phyloP scores from a whole-genome alignment of 2,329 filamentous ascomycete species.

The Shiraia sp. region DNA sequence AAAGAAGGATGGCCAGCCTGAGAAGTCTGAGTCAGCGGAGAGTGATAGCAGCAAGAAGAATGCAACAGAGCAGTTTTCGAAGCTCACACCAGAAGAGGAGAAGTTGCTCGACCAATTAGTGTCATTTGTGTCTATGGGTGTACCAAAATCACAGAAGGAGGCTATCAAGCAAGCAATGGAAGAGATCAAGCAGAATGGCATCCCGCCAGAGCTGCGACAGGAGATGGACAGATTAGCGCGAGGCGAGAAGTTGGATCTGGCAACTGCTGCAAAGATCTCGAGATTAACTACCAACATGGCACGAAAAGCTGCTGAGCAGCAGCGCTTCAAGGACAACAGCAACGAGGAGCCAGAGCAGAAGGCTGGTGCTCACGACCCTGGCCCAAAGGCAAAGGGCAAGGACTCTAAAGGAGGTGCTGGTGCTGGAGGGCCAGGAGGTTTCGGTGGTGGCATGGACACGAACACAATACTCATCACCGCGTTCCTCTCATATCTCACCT shows the following conservation, averaged over 20 bases:
- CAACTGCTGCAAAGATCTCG: slow-evolving; percentile 64
- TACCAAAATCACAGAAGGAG: slow-evolving; percentile 66
- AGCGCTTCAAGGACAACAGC: slow-evolving; percentile 25
- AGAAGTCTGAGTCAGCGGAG: slow-evolving; percentile 34
- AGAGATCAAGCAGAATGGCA: slow-evolving; percentile 68
- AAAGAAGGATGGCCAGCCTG: slow-evolving; percentile 37
- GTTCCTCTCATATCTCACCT: slow-evolving; percentile 64
- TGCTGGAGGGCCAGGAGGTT: slow-evolving; percentile 12
- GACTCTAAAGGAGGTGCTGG: slow-evolving; percentile 29
- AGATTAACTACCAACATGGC: slow-evolving; percentile 61
- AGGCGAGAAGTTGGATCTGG: slow-evolving; percentile 54
- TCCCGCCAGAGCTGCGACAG: slow-evolving; percentile 69
- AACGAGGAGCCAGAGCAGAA: slow-evolving; percentile 46
- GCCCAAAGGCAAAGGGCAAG: slow-evolving; percentile 44
- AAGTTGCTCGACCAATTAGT: slow-evolving; percentile 63
- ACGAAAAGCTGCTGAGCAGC: slow-evolving; percentile 52
- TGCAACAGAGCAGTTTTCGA: slow-evolving; percentile 47
- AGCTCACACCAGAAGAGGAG: slow-evolving; percentile 60
- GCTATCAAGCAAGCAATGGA: slow-evolving; percentile 64
- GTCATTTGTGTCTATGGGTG: slow-evolving; percentile 57
- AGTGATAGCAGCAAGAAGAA: slow-evolving; percentile 45
- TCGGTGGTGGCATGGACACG: slow-evolving; percentile 52
- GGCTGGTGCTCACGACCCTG: slow-evolving; percentile 50
- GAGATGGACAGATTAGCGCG: slow-evolving; percentile 61
- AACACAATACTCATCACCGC: slow-evolving; percentile 60